Conservation (phyloP, 768 basidiomycete genomes). For the Trametes punicea region DNA sequence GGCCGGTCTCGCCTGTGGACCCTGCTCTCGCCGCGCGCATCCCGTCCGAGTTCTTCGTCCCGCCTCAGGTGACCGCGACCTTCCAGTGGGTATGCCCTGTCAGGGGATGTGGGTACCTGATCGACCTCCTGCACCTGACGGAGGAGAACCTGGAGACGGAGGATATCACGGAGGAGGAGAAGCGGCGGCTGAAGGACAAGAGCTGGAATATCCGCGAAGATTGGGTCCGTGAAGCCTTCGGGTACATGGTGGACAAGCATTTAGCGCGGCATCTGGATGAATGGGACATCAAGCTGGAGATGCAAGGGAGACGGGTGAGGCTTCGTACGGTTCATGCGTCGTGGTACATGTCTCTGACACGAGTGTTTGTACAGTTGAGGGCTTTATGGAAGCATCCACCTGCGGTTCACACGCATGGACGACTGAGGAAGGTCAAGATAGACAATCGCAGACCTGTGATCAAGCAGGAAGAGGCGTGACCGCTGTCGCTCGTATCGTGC, state of each 20-base stretch:
- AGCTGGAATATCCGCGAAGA: constrained; percentile 17
- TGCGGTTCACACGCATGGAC: not conserved
- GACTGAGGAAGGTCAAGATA: constrained; percentile 2
- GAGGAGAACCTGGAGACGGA: constrained; percentile 31
- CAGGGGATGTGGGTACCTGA: constrained; percentile 38
- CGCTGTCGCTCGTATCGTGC: not conserved
- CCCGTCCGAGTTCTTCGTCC: constrained; percentile 35
- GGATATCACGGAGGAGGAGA: constrained; percentile 1
- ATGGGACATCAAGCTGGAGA: constrained; percentile 13
- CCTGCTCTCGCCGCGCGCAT: constrained; percentile 28
- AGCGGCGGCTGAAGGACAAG: not conserved
- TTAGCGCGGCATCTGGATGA: constrained; percentile 21
- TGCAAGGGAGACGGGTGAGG: constrained; percentile 9
- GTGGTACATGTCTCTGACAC: not conserved
- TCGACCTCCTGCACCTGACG: constrained; percentile 45
- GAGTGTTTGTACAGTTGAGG: not conserved
- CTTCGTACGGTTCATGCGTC: too few relatives aligned
- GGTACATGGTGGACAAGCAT: constrained; percentile 25
- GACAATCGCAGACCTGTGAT: constrained; percentile 8
- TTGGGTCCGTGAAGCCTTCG: constrained; percentile 15
- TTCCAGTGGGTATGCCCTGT: constrained; percentile 54
- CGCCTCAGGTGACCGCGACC: constrained; percentile 37
- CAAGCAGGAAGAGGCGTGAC: constrained; percentile 3
- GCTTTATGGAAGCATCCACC: not conserved
- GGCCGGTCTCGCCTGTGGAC: constrained; percentile 17